Evolutionary conservation across 2,329 filamentous ascomycete species (phyloP).

Genomic region (Neofusicoccum ribis): DNA sequence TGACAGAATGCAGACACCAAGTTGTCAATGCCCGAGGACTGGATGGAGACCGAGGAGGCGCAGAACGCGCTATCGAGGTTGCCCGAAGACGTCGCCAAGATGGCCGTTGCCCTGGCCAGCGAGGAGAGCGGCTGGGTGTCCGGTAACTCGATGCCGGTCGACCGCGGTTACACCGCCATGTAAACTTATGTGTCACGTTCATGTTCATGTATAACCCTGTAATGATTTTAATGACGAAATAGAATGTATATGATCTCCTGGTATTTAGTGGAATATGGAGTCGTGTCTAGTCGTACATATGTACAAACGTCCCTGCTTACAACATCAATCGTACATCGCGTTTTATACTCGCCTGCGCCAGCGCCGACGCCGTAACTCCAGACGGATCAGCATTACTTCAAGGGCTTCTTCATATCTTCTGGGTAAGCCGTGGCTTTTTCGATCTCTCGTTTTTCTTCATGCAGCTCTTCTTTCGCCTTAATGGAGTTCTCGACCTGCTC

Average conservation of each 20-base stretch:
- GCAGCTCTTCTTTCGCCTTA: conserved; percentile 38
- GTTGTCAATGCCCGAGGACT: conserved; percentile 29
- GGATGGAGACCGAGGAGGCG: conserved; percentile 16
- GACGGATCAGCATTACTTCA: not conserved
- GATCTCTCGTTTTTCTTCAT: conserved; percentile 39
- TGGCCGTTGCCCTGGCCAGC: conserved; percentile 49
- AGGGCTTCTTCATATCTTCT: not conserved
- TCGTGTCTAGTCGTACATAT: conserved; percentile 14
- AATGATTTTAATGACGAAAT: conserved; percentile 14
- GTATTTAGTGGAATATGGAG: not conserved
- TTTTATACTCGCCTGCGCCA: conserved; percentile 9
- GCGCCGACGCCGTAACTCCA: not conserved
- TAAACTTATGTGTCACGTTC: conserved; percentile 13
- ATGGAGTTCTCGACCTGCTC: conserved; percentile 51
- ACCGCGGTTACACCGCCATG: conserved; percentile 40
- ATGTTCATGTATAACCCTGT: conserved; percentile 24
- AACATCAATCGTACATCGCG: conserved; percentile 12
- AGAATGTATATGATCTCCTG: conserved; percentile 13
- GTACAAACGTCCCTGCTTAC: conserved; percentile 2
- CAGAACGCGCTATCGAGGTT: conserved; percentile 8
- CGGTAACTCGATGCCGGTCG: conserved; percentile 41
- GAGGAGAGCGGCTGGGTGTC: conserved; percentile 48
- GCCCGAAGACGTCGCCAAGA: conserved; percentile 35
- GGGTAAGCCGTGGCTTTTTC: conserved; percentile 32
- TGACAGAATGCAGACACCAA: conserved; percentile 25